These are phyloP conservation scores for Malus sylvestris DNA, from an alignment of 306 rosid genomes.

Conservation along the genomic window DNA sequence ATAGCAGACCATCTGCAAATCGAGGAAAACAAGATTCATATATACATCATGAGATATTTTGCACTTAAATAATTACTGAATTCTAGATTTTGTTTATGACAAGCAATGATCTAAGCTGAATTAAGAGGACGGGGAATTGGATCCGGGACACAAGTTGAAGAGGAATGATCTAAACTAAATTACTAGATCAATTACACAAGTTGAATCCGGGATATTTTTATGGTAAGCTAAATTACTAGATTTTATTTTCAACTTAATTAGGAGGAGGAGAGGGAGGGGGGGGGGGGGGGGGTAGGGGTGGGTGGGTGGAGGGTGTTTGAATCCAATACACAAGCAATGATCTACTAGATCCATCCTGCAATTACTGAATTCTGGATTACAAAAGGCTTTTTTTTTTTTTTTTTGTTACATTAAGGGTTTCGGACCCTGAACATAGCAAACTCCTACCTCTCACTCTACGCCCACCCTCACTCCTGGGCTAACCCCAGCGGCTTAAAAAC, in stretches of 20 bases:
- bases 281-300: too few relatives aligned
- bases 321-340: too few relatives aligned
- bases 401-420: neutral
- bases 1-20: constrained; percentile 60
- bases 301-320: too few relatives aligned
- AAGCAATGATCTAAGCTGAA: neutral
- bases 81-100: neutral
- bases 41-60: neutral
- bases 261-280: too few relatives aligned
- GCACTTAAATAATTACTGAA: neutral
- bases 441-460: neutral
- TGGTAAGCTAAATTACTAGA: too few relatives aligned
- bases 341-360: neutral
- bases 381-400: neutral
- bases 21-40: neutral
- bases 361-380: neutral
- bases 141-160: neutral
- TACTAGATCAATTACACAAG: too few relatives aligned
- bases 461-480: neutral
- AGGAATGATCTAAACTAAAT: neutral
- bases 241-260: too few relatives aligned
- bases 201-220: too few relatives aligned
- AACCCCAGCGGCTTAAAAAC: neutral
- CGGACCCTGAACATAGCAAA: neutral
- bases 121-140: neutral